Evolutionary conservation across 192 early-diverging fungal genomes (phyloP), one percentile per base, ranked within the genome.

Genomic region (Coemansia biformis): DNA sequence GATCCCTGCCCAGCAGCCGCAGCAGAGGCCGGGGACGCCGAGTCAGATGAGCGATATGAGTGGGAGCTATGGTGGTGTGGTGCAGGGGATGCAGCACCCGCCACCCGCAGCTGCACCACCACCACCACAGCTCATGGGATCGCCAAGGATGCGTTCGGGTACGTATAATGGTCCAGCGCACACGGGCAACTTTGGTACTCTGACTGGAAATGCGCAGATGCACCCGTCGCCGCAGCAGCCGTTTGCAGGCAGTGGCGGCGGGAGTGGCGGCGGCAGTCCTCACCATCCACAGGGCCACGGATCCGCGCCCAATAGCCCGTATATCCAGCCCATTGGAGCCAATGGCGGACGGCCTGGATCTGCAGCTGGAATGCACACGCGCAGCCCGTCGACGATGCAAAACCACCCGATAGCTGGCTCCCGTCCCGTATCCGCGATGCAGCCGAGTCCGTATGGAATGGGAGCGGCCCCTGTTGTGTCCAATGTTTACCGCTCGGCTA

Each of bases 171-270:
- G 42, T 15, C 43, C 59, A 1, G 48, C 47, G 6, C 57, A 60
- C 23, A 64, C 61, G 5, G 68, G 68, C 5, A 54, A 64, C 8
- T 64, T 72, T 30, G 61, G 61, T 15, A 57, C 68, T n/a, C 48
- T 72, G 34, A 60, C 68, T 1, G 68, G n/a, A 8, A 56, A 46
- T 21, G 22, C 57, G 2, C 67, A 71, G 38, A 54, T 59, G 38
- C 56, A 48, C 12, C 39, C 51, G 31, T 46, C 38, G 31, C 52
- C 52, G 3, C 57, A 46, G 26, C 56, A 51, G 14, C 39, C 28
- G 10, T 40, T 40, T 40, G 38, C 38, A 3, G 38, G 38, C 23
- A 6, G 24, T 6, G 24, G 24, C 24, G 2, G 3, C 24, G 6
- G 24, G n/a, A n/a, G n/a, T n/a, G 24, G 24, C 24, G 24, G 24